phyloP scores from a whole-genome alignment of 2,329 filamentous ascomycete genomes.

The Penicillium sp. region DNA sequence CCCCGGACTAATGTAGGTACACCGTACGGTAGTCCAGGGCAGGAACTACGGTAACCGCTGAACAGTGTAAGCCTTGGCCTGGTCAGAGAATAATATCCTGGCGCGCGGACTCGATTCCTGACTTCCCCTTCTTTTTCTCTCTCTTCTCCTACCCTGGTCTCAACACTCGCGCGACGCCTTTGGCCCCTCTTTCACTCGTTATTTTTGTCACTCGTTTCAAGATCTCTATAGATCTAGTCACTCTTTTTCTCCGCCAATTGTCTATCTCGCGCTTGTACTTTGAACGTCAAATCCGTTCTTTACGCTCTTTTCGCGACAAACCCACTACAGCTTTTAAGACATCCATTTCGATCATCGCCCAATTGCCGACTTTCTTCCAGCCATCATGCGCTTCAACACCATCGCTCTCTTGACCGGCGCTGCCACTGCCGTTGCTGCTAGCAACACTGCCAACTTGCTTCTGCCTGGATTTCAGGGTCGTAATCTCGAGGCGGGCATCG shows the following conservation, averaged over 20 bases:
- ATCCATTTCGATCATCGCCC: constrained; percentile 2
- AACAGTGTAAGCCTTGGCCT: no score
- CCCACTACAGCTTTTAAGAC: constrained; percentile 1
- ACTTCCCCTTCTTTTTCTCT: constrained; percentile 7
- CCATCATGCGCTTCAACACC: constrained; percentile 22
- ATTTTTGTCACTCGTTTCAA: constrained; percentile 20
- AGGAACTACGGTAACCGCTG: no score
- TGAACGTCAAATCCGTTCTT: background rate
- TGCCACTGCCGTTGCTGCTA: constrained; percentile 19
- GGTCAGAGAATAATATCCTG: no score
- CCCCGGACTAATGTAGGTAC: background rate
- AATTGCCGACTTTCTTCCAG: background rate
- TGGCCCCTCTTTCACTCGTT: constrained; percentile 10
- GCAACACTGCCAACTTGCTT: constrained; percentile 18
- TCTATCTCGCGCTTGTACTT: constrained; percentile 4
- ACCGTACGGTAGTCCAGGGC: no score
- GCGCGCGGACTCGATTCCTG: background rate
- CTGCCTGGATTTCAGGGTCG: constrained; percentile 19
- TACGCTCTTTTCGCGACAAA: constrained; percentile 7
- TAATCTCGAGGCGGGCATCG: constrained; percentile 16
- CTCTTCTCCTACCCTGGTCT: background rate
- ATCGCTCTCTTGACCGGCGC: constrained; percentile 23
- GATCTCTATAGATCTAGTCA: constrained; percentile 6
- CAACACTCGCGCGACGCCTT: constrained; percentile 7
- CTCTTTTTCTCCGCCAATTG: constrained; percentile 10